phyloP scores from a whole-genome alignment of 2,329 filamentous ascomycete genomes.

The Bimuria novae-zelandiae region DNA sequence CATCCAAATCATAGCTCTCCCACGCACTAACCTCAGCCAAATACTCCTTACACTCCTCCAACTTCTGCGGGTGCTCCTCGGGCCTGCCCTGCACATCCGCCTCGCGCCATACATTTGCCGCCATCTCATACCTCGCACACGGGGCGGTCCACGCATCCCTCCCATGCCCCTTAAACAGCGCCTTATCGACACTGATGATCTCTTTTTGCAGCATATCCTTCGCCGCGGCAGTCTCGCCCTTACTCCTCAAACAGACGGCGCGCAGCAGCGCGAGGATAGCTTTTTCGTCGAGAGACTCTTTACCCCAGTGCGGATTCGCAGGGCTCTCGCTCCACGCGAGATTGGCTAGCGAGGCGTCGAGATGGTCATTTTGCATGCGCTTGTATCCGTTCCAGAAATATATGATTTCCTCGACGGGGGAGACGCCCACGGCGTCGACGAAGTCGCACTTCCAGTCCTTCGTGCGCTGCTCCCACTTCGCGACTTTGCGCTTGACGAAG shows the following conservation, averaged over 20 bases:
- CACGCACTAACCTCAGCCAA: conserved; percentile 71
- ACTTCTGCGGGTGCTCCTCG: conserved; percentile 49
- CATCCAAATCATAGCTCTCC: conserved; percentile 75
- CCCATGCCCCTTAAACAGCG: conserved; percentile 61
- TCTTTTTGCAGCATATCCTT: conserved; percentile 64
- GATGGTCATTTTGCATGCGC: conserved; percentile 70
- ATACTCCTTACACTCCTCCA: conserved; percentile 66
- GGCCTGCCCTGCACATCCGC: conserved; percentile 45
- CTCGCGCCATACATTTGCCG: conserved; percentile 78
- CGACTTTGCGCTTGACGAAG: conserved; percentile 80
- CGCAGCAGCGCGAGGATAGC: conserved; percentile 69
- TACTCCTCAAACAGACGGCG: conserved; percentile 56
- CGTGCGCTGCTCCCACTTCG: conserved; percentile 83
- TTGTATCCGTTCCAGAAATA: conserved; percentile 92
- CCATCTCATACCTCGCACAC: conserved; percentile 84
- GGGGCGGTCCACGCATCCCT: conserved; percentile 75
- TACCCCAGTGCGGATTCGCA: conserved; percentile 54
- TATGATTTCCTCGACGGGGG: conserved; percentile 86
- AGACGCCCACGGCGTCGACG: conserved; percentile 78
- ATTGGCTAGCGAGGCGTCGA: conserved; percentile 66
- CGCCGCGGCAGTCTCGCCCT: conserved; percentile 68
- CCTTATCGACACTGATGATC: conserved; percentile 64
- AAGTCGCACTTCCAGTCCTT: conserved; percentile 67
- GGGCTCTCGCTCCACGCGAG: conserved; percentile 69
- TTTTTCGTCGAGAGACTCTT: conserved; percentile 62